These are phyloP conservation scores for Pestalotiopsis sp. DNA, from an alignment of 2,329 filamentous ascomycete species.

Conservation along the genomic window DNA sequence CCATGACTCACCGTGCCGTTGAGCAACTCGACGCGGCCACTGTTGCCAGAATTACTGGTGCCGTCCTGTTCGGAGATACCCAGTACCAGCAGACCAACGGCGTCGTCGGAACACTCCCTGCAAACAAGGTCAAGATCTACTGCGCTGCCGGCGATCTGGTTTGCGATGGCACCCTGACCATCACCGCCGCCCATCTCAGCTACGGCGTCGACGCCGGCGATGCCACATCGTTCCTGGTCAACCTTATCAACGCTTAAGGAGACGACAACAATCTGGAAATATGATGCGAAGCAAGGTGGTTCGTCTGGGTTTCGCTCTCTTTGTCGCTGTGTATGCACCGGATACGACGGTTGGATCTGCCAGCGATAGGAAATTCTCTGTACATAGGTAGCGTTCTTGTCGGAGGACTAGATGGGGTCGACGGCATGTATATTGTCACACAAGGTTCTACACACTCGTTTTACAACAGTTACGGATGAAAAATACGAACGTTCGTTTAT, in stretches of 20 bases:
- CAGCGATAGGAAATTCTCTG: neutral
- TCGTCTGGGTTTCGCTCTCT: neutral
- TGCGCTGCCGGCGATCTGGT: constrained; percentile 45
- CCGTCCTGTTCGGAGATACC: constrained; percentile 32
- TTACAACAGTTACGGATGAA: neutral
- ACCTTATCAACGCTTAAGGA: neutral
- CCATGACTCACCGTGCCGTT: constrained; percentile 33
- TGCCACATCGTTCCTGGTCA: neutral
- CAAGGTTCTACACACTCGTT: neutral
- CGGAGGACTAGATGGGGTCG: neutral
- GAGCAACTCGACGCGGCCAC: constrained; percentile 33
- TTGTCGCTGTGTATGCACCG: neutral
- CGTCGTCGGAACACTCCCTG: neutral
- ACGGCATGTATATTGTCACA: neutral
- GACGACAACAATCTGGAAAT: neutral
- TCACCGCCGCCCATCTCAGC: constrained; percentile 38
- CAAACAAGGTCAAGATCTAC: constrained; percentile 10
- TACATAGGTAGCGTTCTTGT: neutral
- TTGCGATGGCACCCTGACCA: constrained; percentile 43
- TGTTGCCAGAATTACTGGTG: constrained; percentile 26
- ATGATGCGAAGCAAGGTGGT: neutral
- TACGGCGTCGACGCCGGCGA: constrained; percentile 27
- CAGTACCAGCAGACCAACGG: constrained; percentile 29
- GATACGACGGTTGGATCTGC: neutral
- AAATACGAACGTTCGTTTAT: neutral